Base-by-base conservation (phyloP, 2,329 filamentous ascomycete genomes). In the Penicillium hordei region DNA sequence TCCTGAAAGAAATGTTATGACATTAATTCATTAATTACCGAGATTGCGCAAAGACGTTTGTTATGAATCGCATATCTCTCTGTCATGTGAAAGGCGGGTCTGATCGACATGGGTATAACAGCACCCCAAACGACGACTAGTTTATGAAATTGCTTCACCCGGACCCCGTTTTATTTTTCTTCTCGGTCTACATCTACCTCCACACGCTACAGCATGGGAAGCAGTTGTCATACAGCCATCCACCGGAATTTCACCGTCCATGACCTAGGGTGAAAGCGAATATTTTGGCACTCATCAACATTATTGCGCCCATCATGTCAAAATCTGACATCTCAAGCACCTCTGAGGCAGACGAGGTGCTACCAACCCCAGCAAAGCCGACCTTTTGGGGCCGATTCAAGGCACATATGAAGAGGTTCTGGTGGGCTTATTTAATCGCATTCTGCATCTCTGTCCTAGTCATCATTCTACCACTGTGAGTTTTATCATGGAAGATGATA, bases 381-480 rank as follows among this genome's bases (percentile, higher is more conserved):
- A 62, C 62, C 15, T 27, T 60, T n/a, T 64, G 61, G 55, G 58
- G 63, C 38, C 59, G 65, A 43, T 69, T 63, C 45, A 65, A 61
- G 48, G 6, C 52, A 13, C 66, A 69, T 27, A 63, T 70, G 63
- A 68, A 65, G 48, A 65, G 55, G 42, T 64, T 66, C 62, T 69
- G 68, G 66, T 70, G 67, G 67, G 40, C 60, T 3, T 69, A 69
- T 53, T 34, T 65, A 33, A 60, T 68, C 29, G 60, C 48, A 15
- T 45, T 68, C 5, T 59, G 60, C 40, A 53, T 58, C 21, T 51
- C 63, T n/a, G 57, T 68, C 9, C 42, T 70, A 3, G 58, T 69
- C 7, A 58, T 59, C 4, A 52, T 69, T 17, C 60, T 70, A 5
- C 68, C 68, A 2, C 48, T 70, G 65, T 68, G 58, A 60, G 59